A percentile compares a stretch with the other conserved stretches of the same genome.
Evolutionary conservation across 2,329 filamentous ascomycete species (phyloP).

Genomic region (Albifimbria verrucaria): DNA sequence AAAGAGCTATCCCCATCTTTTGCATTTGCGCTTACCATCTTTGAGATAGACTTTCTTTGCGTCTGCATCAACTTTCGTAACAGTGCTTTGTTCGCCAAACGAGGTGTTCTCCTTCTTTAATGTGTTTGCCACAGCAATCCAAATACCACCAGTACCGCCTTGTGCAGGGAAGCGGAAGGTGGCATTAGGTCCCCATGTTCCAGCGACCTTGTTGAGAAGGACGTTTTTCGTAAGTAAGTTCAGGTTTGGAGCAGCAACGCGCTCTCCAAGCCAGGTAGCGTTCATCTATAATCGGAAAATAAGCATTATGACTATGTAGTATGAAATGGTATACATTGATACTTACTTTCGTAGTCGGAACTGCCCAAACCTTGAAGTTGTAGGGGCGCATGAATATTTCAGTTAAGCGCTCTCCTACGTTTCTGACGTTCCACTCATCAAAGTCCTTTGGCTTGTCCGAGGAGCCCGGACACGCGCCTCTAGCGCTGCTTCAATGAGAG

Average conservation of each 20-base stretch:
- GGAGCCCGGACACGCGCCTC: conserved; percentile 79
- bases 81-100: conserved; percentile 80
- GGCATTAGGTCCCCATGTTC: conserved; percentile 96
- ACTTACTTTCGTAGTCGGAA: conserved; percentile 91
- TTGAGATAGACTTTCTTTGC: conserved; percentile 78
- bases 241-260: conserved; percentile 93
- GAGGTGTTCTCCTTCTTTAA: conserved; percentile 87
- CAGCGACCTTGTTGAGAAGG: conserved; percentile 91
- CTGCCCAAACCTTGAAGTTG: conserved; percentile 99
- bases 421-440: conserved; percentile 96
- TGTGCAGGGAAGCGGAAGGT: conserved; percentile 97
- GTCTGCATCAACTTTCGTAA: conserved; percentile 81
- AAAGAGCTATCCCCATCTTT: no score
- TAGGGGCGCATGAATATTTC: conserved; percentile 98
- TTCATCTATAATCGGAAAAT: conserved; percentile 69
- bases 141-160: conserved; percentile 96
- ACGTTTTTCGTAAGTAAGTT: conserved; percentile 93
- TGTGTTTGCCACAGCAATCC: conserved; percentile 94
- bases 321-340: not conserved
- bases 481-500: conserved; percentile 90
- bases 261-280: conserved; percentile 97
- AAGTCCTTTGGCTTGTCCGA: conserved; percentile 94
- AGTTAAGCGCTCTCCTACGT: conserved; percentile 83
- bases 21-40: no score
- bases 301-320: not conserved